phyloP scores from a whole-genome alignment of 805 yeast species.

The Priceomyces carsonii region DNA sequence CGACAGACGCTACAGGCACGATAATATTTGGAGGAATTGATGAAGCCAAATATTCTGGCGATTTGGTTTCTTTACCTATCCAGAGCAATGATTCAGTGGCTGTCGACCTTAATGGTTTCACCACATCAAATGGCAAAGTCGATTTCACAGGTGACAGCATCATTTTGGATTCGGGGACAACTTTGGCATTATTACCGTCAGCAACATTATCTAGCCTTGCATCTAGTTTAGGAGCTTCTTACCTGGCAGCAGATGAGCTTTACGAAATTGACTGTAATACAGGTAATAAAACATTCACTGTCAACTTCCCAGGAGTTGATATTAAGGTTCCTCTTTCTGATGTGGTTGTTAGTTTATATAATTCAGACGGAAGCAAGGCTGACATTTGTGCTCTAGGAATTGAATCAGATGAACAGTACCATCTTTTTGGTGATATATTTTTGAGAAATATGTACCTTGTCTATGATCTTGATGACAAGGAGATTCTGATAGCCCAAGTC shows the following conservation, averaged over 20 bases:
- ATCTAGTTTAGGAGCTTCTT: neutral
- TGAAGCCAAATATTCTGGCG: conserved; percentile 23
- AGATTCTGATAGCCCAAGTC: conserved; percentile 25
- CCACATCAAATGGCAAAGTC: neutral
- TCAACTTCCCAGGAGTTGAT: conserved; percentile 7
- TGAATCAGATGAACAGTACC: conserved; percentile 9
- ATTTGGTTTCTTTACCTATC: conserved; percentile 22
- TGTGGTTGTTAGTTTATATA: conserved; percentile 23
- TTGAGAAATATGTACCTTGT: conserved; percentile 26
- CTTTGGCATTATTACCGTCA: conserved; percentile 48
- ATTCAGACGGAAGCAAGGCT: conserved; percentile 9
- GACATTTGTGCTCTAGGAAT: conserved; percentile 19
- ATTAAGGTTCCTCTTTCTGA: conserved; percentile 49
- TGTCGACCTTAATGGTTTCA: conserved; percentile 2
- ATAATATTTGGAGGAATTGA: conserved; percentile 31
- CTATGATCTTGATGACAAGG: conserved; percentile 24
- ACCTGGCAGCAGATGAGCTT: conserved; percentile 4
- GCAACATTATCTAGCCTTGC: neutral
- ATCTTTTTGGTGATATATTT: conserved; percentile 28
- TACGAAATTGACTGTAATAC: conserved; percentile 17
- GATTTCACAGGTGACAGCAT: neutral
- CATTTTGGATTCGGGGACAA: conserved; percentile 30
- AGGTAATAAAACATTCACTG: conserved; percentile 10
- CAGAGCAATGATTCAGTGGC: neutral
- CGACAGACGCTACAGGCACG: conserved; percentile 22